These are phyloP conservation scores for Acer campestre DNA, from an alignment of 345 rosid species.

Conservation along the genomic window DNA sequence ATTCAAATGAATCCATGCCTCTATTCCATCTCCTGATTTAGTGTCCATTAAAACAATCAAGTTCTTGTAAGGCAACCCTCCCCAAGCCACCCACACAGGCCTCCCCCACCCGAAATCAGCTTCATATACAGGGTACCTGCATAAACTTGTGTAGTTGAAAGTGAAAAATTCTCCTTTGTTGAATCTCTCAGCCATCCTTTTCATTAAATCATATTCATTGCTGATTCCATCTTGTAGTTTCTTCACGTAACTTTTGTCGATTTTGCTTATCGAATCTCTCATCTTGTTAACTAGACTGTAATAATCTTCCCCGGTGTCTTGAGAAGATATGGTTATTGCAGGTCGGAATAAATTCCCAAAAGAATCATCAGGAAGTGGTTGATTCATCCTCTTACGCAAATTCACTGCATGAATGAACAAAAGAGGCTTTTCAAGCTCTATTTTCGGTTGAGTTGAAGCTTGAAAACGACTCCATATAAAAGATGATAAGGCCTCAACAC, in stretches of 20 bases:
- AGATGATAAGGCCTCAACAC: conserved; percentile 48
- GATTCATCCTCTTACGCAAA: conserved; percentile 37
- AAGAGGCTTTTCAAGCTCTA: conserved; percentile 16
- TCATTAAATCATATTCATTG: conserved; percentile 15
- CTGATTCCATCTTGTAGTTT: conserved; percentile 26
- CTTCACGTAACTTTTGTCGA: conserved; percentile 34
- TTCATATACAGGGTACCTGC: conserved; percentile 38
- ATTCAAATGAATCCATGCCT: no score
- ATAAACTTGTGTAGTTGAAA: conserved; percentile 40
- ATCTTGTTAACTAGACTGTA: conserved; percentile 24
- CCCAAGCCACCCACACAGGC: not conserved
- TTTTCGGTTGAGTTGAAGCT: conserved; percentile 27
- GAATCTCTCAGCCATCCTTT: conserved; percentile 5
- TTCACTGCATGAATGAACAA: conserved; percentile 45
- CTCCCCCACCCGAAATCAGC: conserved; percentile 49
- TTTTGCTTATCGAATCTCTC: conserved; percentile 29
- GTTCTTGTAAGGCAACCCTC: no score
- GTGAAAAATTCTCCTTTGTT: conserved; percentile 32
- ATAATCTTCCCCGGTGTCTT: conserved; percentile 2
- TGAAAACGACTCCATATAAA: conserved; percentile 48
- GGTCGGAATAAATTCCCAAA: conserved; percentile 42
- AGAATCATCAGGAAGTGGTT: conserved; percentile 30
- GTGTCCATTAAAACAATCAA: no score
- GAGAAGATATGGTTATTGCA: conserved; percentile 10
- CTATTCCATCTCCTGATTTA: no score